phyloP scores from a whole-genome alignment of 495 filamentous ascomycete genomes.

The Penicillium canariense region DNA sequence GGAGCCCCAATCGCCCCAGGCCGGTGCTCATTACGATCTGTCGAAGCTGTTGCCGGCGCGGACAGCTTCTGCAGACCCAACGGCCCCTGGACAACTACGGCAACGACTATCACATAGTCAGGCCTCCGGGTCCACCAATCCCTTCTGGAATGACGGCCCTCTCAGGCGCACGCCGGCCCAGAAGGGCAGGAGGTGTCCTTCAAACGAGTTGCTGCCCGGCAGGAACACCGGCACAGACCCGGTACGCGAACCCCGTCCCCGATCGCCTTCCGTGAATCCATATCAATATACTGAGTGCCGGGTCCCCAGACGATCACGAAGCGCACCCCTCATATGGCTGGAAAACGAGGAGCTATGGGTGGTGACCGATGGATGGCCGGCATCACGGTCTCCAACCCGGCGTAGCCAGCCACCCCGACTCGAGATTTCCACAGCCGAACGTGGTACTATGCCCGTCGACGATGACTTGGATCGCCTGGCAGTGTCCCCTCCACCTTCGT shows the following conservation, averaged over 20 bases:
- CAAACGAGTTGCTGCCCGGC: not conserved
- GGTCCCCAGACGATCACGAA: constrained; percentile 4
- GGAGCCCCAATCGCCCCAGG: constrained; percentile 10
- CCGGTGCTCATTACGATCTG: constrained; percentile 8
- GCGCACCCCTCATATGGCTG: constrained; percentile 9
- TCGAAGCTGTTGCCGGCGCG: constrained; percentile 18
- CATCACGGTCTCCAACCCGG: not conserved
- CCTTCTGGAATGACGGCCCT: not conserved
- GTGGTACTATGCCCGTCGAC: not conserved
- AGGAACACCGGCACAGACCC: not conserved
- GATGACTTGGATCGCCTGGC: not conserved
- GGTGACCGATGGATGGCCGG: not conserved
- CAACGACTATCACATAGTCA: not conserved
- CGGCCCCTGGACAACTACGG: not conserved
- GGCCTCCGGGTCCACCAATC: not conserved
- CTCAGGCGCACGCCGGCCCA: constrained; percentile 1
- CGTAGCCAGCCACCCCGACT: not conserved
- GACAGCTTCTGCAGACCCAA: constrained; percentile 12
- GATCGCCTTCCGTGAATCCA: not conserved
- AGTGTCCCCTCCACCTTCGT: constrained; percentile 11
- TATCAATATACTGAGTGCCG: not conserved
- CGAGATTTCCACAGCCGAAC: not conserved
- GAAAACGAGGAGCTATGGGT: constrained; percentile 15
- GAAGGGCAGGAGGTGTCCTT: constrained; percentile 1
- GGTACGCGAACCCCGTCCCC: not conserved